Percentiles rank a stretch among this genome's conserved stretches.
Conservation (phyloP, 352 stramenopile genomes). For the Globisporangium nunn region DNA sequence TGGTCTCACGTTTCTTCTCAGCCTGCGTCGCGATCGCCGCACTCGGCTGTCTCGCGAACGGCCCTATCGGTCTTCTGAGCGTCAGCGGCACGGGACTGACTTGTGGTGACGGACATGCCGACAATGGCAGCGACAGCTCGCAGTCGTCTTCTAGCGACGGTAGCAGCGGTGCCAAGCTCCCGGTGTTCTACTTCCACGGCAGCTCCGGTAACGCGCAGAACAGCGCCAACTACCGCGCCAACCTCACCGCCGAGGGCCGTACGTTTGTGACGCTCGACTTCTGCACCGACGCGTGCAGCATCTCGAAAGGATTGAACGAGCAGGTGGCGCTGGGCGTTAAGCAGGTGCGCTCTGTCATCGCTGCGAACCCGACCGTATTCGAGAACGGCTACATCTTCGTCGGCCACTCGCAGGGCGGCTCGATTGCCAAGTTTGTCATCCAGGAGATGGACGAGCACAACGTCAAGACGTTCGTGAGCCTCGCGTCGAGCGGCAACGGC, state of each 20-base stretch:
- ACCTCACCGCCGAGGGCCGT: slow-evolving; percentile 15
- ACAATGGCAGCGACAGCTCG: background rate
- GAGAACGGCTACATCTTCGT: slow-evolving; percentile 40
- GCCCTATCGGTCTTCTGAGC: background rate
- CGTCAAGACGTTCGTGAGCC: slow-evolving; percentile 31
- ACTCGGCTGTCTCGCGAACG: background rate
- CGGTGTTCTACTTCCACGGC: slow-evolving; percentile 30
- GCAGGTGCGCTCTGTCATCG: slow-evolving; percentile 21
- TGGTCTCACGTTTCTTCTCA: background rate
- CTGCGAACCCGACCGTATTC: slow-evolving; percentile 15
- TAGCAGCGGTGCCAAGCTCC: slow-evolving; percentile 8
- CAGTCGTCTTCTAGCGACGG: background rate
- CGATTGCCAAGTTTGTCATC: slow-evolving; percentile 33
- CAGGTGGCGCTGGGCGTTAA: slow-evolving; percentile 33
- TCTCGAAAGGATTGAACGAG: slow-evolving; percentile 11
- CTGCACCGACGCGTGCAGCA: slow-evolving; percentile 12
- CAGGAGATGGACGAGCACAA: slow-evolving; percentile 59
- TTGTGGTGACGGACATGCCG: background rate
- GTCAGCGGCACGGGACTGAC: background rate
- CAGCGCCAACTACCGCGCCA: slow-evolving; percentile 8
- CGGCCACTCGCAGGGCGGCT: slow-evolving; percentile 34
- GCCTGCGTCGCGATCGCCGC: background rate
- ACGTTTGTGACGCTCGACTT: slow-evolving; percentile 20
- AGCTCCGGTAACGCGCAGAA: slow-evolving; percentile 1
- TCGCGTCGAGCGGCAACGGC: slow-evolving; percentile 36